A percentile compares a stretch with the other conserved stretches of the same genome.
phyloP scores from a whole-genome alignment of 2,329 filamentous ascomycete species.

The Knufia fluminis region DNA sequence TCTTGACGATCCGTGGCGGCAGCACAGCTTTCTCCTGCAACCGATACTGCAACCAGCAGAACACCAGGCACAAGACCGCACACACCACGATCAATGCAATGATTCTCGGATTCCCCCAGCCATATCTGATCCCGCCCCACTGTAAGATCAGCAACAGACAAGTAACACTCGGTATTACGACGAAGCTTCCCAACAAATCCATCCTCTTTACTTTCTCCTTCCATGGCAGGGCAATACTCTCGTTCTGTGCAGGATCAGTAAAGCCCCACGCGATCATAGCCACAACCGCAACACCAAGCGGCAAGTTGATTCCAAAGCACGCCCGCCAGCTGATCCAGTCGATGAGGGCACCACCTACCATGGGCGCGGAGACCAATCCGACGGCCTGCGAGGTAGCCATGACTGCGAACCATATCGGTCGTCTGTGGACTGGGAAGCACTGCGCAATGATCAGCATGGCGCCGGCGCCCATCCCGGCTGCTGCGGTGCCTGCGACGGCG shows the following conservation, averaged over 20 bases:
- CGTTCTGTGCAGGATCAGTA: neutral
- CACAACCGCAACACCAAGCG: conserved; percentile 26
- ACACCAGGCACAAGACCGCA: conserved; percentile 10
- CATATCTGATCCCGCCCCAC: conserved; percentile 26
- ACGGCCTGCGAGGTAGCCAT: neutral
- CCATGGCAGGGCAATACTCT: neutral
- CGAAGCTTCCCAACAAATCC: conserved; percentile 27
- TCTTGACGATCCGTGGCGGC: conserved; percentile 15
- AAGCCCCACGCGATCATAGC: neutral
- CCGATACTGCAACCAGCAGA: conserved; percentile 13
- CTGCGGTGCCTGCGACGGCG: conserved; percentile 26
- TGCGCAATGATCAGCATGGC: conserved; percentile 15
- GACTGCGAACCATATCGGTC: conserved; percentile 24
- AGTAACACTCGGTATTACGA: conserved; percentile 28
- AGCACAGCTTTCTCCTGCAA: conserved; percentile 22
- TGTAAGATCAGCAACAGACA: conserved; percentile 24
- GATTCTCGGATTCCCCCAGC: conserved; percentile 13
- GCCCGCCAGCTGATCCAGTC: conserved; percentile 29
- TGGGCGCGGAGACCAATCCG: conserved; percentile 19
- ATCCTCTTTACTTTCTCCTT: conserved; percentile 25
- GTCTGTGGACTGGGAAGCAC: conserved; percentile 23
- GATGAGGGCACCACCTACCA: conserved; percentile 31
- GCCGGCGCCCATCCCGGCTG: conserved; percentile 18
- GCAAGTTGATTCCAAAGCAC: conserved; percentile 36
- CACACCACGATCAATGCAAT: conserved; percentile 15